phyloP scores from a whole-genome alignment of 2,329 filamentous ascomycete genomes.

The Fusarium irregulare region DNA sequence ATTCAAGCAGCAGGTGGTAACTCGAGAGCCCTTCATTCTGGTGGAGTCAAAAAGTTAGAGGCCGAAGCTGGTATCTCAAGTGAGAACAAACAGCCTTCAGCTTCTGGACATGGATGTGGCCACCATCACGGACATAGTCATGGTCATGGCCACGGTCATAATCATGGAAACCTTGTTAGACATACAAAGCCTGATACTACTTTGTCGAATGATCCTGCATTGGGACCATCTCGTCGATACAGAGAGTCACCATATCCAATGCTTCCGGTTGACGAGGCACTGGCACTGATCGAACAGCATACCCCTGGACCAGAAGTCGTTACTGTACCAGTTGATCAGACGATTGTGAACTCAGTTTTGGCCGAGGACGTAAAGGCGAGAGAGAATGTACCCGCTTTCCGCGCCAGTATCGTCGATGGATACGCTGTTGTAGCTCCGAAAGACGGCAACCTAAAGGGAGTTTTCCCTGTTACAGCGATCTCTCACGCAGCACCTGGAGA shows the following conservation, averaged over 20 bases:
- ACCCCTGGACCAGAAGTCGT: slow-evolving; percentile 72
- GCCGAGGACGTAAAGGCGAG: slow-evolving; percentile 83
- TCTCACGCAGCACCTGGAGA: slow-evolving; percentile 85
- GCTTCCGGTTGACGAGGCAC: slow-evolving; percentile 85
- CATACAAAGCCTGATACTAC: slow-evolving; percentile 74
- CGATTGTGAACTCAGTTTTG: slow-evolving; percentile 80
- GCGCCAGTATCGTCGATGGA: slow-evolving; percentile 96
- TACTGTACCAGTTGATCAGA: slow-evolving; percentile 69
- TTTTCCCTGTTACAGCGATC: slow-evolving; percentile 86
- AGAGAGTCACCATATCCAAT: slow-evolving; percentile 92
- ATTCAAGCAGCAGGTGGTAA: slow-evolving; percentile 85
- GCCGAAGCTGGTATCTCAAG: slow-evolving; percentile 75
- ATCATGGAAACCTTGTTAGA: slow-evolving; percentile 73
- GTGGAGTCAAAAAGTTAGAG: slow-evolving; percentile 86
- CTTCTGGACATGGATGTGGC: slow-evolving; percentile 56
- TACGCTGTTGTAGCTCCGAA: slow-evolving; percentile 82
- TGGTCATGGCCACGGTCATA: slow-evolving; percentile 61
- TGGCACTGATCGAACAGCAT: slow-evolving; percentile 76
- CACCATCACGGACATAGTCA: slow-evolving; percentile 71
- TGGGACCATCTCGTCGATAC: slow-evolving; percentile 76
- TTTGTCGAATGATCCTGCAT: slow-evolving; percentile 69
- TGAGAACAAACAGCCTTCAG: slow-evolving; percentile 46
- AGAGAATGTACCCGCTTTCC: slow-evolving; percentile 91
- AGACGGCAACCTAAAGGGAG: slow-evolving; percentile 75
- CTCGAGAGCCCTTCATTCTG: slow-evolving; percentile 81